These are phyloP conservation scores for Climacium dendroides DNA, from an alignment of 225 moss, liverwort and hornwort species.

Conservation along the genomic window DNA sequence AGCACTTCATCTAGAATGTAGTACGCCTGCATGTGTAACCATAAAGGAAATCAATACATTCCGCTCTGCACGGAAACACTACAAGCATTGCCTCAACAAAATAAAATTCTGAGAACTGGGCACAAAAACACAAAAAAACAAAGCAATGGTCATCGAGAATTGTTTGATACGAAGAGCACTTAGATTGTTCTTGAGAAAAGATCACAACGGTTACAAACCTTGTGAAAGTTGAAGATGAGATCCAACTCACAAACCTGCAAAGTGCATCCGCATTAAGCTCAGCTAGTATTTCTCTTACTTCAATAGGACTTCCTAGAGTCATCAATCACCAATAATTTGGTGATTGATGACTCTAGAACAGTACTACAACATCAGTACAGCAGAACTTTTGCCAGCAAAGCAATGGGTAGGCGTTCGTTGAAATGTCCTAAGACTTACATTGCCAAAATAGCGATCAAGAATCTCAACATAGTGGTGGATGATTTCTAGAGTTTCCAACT, in stretches of 20 bases:
- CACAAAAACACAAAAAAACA: neutral
- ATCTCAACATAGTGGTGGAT: conserved; percentile 97
- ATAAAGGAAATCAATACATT: neutral
- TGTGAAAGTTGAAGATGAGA: conserved; percentile 98
- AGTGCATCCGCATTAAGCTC: neutral
- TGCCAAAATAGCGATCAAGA: conserved; percentile 96
- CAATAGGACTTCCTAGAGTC: neutral
- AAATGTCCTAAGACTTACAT: conserved; percentile 43
- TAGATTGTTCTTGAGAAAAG: neutral
- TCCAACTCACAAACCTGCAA: conserved; percentile 96
- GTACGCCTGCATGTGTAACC: conserved; percentile 59
- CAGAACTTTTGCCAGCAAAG: neutral
- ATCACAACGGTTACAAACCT: conserved; percentile 31
- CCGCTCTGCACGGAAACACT: neutral
- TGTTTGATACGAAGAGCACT: neutral
- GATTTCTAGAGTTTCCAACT: conserved; percentile 94
- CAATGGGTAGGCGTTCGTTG: neutral
- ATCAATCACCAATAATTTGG: neutral
- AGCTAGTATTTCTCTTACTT: neutral
- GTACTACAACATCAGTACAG: neutral
- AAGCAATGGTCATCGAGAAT: neutral
- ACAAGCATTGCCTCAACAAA: neutral
- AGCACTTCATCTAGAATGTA: conserved; percentile 97
- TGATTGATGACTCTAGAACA: too few species aligned
- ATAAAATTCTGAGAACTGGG: neutral